Percentiles rank a stretch among this genome's conserved stretches.
Evolutionary conservation across 257 asterid genomes (phyloP).

Genomic region (Solanum ahanhuiri): DNA sequence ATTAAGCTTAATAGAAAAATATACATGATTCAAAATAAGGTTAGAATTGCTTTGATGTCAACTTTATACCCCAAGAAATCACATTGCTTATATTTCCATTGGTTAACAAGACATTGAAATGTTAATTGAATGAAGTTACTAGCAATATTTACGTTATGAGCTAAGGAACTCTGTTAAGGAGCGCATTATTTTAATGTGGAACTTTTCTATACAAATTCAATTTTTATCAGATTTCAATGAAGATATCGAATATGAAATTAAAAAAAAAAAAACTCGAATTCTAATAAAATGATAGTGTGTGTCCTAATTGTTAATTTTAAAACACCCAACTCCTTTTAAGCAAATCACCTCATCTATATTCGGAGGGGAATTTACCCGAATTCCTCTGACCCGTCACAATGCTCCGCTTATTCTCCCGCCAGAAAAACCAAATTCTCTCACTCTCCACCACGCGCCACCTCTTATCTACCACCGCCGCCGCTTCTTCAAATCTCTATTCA

Average conservation of each 20-base stretch:
- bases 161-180: background rate
- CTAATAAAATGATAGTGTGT: too few relatives aligned
- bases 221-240: too few relatives aligned
- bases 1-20: background rate
- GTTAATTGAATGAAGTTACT: background rate
- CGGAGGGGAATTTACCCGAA: background rate
- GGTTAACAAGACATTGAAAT: background rate
- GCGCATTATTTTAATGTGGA: rapidly evolving
- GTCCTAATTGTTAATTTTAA: background rate
- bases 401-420: conserved; percentile 32
- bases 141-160: background rate
- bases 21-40: background rate
- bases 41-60: background rate
- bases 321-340: background rate
- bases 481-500: conserved; percentile 47
- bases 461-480: conserved; percentile 16
- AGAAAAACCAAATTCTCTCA: conserved; percentile 16
- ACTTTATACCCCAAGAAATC: background rate
- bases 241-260: too few relatives aligned
- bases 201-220: too few relatives aligned
- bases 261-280: too few relatives aligned
- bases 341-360: background rate
- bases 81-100: background rate
- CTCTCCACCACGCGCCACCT: conserved; percentile 17
- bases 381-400: background rate